Evolutionary conservation across 495 filamentous ascomycete genomes (phyloP).

Genomic region (Elasticomyces elasticus): DNA sequence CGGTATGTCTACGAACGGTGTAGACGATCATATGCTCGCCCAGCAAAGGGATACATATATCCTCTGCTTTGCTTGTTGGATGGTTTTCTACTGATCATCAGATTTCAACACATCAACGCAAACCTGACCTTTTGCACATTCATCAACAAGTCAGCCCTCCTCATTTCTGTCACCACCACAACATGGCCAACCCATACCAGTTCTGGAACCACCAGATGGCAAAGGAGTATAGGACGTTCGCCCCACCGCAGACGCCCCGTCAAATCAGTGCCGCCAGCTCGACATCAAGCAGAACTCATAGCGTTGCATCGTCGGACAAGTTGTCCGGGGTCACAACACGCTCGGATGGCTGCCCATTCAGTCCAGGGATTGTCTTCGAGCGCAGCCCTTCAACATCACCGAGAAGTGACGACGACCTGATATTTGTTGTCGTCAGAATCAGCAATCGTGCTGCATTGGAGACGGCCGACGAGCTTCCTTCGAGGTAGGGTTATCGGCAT

Average conservation of each 20-base stretch:
- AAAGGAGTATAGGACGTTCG: neutral
- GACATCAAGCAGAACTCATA: neutral
- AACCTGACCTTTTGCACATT: neutral
- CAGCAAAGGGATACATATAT: neutral
- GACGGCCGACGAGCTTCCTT: constrained; percentile 1
- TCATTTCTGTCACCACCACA: neutral
- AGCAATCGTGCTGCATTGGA: neutral
- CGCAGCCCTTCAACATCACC: neutral
- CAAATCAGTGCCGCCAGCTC: neutral
- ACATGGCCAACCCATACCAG: neutral
- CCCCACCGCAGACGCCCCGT: neutral
- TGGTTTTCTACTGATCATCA: neutral
- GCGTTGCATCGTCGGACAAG: neutral
- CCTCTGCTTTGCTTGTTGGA: neutral
- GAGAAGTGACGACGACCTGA: constrained; percentile 12
- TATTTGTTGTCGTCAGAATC: constrained; percentile 10
- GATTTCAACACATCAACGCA: neutral
- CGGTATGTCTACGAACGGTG: neutral
- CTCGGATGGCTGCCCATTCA: constrained; percentile 3
- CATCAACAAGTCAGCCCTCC: neutral
- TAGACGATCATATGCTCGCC: neutral
- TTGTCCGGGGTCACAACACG: neutral
- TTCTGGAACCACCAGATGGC: neutral
- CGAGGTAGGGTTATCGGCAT: neutral
- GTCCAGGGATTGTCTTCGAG: constrained; percentile 4